phyloP scores from a whole-genome alignment of 2,329 filamentous ascomycete genomes.

The Penicillium expansum region DNA sequence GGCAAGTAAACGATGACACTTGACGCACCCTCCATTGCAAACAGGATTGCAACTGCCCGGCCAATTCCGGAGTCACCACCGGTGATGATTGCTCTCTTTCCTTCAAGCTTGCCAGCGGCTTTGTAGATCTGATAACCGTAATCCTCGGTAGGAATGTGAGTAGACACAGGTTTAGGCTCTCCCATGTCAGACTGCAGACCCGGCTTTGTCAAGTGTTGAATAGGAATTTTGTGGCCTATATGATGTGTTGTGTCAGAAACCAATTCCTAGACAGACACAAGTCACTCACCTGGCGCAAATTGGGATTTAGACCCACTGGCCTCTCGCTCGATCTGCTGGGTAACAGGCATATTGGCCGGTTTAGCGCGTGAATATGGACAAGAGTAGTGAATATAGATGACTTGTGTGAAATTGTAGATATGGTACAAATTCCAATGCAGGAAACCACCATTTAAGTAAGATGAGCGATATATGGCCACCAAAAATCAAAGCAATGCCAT shows the following conservation, averaged over 20 bases:
- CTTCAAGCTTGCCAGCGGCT: slow-evolving; percentile 71
- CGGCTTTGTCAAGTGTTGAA: slow-evolving; percentile 53
- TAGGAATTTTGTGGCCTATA: slow-evolving; percentile 51
- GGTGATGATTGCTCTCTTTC: slow-evolving; percentile 74
- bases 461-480: neutral
- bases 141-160: slow-evolving; percentile 65
- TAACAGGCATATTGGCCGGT: slow-evolving; percentile 12
- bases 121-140: slow-evolving; percentile 69
- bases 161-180: slow-evolving; percentile 58
- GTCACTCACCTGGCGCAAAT: slow-evolving; percentile 32
- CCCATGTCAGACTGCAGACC: slow-evolving; percentile 57
- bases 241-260: neutral
- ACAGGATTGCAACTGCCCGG: slow-evolving; percentile 70
- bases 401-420: neutral
- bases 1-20: slow-evolving; percentile 71
- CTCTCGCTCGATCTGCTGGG: slow-evolving; percentile 18
- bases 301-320: slow-evolving; percentile 31
- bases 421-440: neutral
- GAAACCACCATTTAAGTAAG: slow-evolving; percentile 1
- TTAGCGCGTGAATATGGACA: neutral
- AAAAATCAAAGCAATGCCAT: neutral
- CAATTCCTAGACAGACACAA: neutral
- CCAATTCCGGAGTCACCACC: slow-evolving; percentile 80
- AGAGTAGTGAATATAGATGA: neutral
- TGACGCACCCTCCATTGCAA: slow-evolving; percentile 76